Percentiles rank a stretch among this genome's conserved stretches.
Conservation (phyloP, 306 rosid genomes). For the Sindora glabra region DNA sequence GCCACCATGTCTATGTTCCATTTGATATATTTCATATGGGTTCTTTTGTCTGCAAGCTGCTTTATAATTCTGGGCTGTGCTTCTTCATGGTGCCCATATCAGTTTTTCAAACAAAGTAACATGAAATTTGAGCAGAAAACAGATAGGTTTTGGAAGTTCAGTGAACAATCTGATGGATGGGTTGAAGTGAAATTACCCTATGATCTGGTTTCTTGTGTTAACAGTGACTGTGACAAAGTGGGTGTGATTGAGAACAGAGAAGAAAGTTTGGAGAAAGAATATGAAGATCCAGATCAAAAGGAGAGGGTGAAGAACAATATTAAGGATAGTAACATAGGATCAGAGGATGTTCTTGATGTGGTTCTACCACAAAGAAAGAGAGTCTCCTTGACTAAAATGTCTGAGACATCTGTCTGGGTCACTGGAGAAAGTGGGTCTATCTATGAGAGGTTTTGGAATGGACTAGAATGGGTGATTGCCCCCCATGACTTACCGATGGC, state of each 20-base stretch:
- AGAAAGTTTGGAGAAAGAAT: conserved; percentile 10
- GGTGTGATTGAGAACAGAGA: conserved; percentile 18
- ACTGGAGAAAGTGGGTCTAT: conserved; percentile 87
- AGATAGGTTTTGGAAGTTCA: conserved; percentile 73
- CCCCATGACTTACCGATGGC: conserved; percentile 76
- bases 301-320: conserved; percentile 10
- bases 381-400: conserved; percentile 68
- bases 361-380: conserved; percentile 59
- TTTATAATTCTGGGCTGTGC: conserved; percentile 25
- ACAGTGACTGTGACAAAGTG: conserved; percentile 36
- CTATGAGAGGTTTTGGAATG: conserved; percentile 97
- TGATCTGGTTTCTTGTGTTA: conserved; percentile 53
- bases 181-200: conserved; percentile 69
- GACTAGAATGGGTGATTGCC: conserved; percentile 83
- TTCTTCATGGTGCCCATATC: conserved; percentile 52
- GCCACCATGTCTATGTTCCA: conserved; percentile 51
- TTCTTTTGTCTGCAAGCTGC: conserved; percentile 26
- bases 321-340: conserved; percentile 10
- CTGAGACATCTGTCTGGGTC: conserved; percentile 73
- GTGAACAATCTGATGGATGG: conserved; percentile 63
- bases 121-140: conserved; percentile 62
- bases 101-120: conserved; percentile 28
- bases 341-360: conserved; percentile 14
- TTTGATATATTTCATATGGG: conserved; percentile 38
- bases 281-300: conserved; percentile 20